Conservation (phyloP, 768 basidiomycete species). For the Tricholoma saponaceum region DNA sequence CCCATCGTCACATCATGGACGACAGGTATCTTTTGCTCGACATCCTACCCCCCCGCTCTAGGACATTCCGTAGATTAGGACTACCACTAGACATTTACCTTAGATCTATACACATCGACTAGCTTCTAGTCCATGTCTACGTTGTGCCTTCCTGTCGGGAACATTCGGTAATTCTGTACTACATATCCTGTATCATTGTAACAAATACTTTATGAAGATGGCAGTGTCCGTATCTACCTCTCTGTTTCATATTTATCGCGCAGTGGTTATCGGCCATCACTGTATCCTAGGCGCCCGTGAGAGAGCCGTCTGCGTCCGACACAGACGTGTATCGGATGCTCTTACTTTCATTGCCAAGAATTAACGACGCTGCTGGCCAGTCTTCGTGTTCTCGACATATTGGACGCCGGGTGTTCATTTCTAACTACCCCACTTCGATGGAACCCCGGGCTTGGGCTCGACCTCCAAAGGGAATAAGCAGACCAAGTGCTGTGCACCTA, state of each 20-base stretch:
- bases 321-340: background rate
- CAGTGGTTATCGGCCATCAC: no score
- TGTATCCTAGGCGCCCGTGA: background rate
- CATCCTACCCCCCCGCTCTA: background rate
- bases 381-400: background rate
- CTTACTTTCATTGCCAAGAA: constrained; percentile 1
- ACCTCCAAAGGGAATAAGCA: constrained; percentile 3
- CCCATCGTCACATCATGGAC: background rate
- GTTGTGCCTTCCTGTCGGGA: background rate
- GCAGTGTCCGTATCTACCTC: no score
- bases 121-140: background rate
- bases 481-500: constrained; percentile 11
- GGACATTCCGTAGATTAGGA: background rate
- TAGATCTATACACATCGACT: background rate
- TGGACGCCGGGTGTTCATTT: background rate
- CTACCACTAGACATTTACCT: background rate
- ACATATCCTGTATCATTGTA: background rate
- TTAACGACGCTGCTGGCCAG: constrained; percentile 14
- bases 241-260: no score
- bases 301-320: no score
- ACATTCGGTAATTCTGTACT: no score
- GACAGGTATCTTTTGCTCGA: background rate
- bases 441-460: background rate
- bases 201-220: no score
- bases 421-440: background rate